A percentile compares a stretch with the other conserved stretches of the same genome.
These are phyloP conservation scores for Salix dunnii DNA, from an alignment of 345 rosid genomes.

Conservation along the genomic window DNA sequence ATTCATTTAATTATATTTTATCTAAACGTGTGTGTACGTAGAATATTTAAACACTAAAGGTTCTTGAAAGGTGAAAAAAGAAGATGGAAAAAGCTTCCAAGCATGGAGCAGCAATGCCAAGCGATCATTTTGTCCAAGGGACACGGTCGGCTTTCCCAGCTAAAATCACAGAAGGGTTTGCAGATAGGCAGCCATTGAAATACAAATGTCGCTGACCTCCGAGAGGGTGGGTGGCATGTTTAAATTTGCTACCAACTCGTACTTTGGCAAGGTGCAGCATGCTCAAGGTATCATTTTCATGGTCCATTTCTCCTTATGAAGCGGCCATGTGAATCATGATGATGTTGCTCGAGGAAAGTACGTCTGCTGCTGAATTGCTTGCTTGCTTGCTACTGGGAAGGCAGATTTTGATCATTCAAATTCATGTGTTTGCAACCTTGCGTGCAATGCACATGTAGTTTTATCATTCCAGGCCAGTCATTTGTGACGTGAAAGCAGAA, in stretches of 20 bases:
- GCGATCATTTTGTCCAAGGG: conserved; percentile 50
- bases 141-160: conserved; percentile 32
- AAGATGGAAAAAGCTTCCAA: conserved; percentile 25
- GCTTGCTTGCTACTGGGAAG: conserved; percentile 30
- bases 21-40: conserved; percentile 4
- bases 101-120: conserved; percentile 29
- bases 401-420: conserved; percentile 15
- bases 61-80: conserved; percentile 25
- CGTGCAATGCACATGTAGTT: conserved; percentile 15
- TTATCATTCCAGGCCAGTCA: conserved; percentile 4
- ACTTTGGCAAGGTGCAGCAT: conserved; percentile 11
- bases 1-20: conserved; percentile 8
- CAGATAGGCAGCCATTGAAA: conserved; percentile 22
- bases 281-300: conserved; percentile 26
- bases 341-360: conserved; percentile 34
- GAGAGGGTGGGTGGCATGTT: conserved; percentile 15
- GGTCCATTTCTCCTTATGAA: conserved; percentile 18
- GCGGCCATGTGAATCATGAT: conserved; percentile 25
- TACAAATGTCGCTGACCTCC: conserved; percentile 14
- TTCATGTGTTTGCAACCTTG: conserved; percentile 6
- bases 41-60: conserved; percentile 18
- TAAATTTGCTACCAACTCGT: neutral
- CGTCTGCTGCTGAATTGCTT: conserved; percentile 20
- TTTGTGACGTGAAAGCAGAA: neutral
- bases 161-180: conserved; percentile 8